Evolutionary conservation across 2,329 filamentous ascomycete species (phyloP), one percentile per base, ranked within the genome.

Genomic region (Rasamsonia emersonii): DNA sequence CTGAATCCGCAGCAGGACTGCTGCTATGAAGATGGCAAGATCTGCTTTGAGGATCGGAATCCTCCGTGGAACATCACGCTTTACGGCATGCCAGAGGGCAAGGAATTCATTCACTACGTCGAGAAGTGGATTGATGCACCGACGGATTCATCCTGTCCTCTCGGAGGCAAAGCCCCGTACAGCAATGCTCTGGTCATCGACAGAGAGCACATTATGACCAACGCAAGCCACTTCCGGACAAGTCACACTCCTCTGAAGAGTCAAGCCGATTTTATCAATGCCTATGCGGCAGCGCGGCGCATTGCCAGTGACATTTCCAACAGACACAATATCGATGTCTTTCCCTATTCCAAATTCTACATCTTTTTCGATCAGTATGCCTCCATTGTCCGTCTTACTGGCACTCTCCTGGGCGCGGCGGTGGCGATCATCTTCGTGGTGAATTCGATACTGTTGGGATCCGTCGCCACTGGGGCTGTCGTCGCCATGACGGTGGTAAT

Each of bases 311-410:
- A 82, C 17, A 79, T 98, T 31, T 79, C 72, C 9, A 61, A 73
- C 32, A 69, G 72, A 31, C 88, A 86, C 4, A 74, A 78, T 4
- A 76, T 84, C 14, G 79, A 91, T 15, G 79, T 98, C 3, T 98
- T 98, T 70, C 86, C 91, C 0, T 98, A 98, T 65, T 93, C 85
- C 46, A 80, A 95, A 39, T 94, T 94, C 58, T 98, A 98, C 65
- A 88, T 98, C 56, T 98, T 96, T 73, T 98, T 98, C 56, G 91
- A 98, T 54, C 91, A 96, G 56, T 98, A 98, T 53, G 73, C 85
- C 4, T 75, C 75, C 36, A 96, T 98, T 39, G 77, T 93, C 13
- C 70, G 73, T 8, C 70, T 96, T 3, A 88, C 89, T 0, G 80
- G 73, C 1, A 76, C 80, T 0, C 74, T 98, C 1, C 73, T 98